A percentile compares a stretch with the other conserved stretches of the same genome.
Conservation (phyloP, 2,329 filamentous ascomycete species). For the Macrophomina pseudophaseolina region DNA sequence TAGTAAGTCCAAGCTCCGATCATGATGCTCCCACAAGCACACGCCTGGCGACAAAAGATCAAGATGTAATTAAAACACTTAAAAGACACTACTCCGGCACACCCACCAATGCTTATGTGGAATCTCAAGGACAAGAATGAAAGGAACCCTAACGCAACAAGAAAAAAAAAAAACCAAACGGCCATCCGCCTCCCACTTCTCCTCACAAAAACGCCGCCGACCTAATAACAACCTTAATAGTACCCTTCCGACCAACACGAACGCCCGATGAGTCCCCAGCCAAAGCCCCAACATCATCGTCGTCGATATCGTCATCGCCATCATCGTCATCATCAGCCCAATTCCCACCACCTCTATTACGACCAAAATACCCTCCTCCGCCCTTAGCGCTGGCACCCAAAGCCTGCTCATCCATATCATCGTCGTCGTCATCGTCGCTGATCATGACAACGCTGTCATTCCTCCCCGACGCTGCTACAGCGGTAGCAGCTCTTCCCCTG, state of each 20-base stretch:
- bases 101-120: not conserved
- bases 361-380: conserved; percentile 2
- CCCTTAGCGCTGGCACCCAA: conserved; percentile 19
- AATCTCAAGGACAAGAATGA: not conserved
- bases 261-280: not conserved
- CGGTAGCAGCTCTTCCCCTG: not conserved
- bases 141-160: not conserved
- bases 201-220: conserved; percentile 24
- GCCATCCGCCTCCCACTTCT: not conserved
- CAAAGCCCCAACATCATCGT: not conserved
- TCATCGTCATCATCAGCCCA: conserved; percentile 3
- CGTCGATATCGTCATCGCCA: not conserved
- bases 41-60: not conserved
- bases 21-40: too few relatives aligned
- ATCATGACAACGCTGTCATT: not conserved
- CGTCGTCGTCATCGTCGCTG: not conserved
- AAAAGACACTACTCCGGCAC: not conserved
- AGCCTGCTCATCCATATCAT: not conserved
- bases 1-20: too few relatives aligned
- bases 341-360: not conserved
- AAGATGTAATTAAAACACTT: not conserved
- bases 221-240: conserved; percentile 16
- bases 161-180: conserved; percentile 9
- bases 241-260: conserved; percentile 4
- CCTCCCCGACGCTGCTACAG: not conserved